Base-by-base conservation (phyloP, 768 basidiomycete genomes). In the Serendipita indica region DNA sequence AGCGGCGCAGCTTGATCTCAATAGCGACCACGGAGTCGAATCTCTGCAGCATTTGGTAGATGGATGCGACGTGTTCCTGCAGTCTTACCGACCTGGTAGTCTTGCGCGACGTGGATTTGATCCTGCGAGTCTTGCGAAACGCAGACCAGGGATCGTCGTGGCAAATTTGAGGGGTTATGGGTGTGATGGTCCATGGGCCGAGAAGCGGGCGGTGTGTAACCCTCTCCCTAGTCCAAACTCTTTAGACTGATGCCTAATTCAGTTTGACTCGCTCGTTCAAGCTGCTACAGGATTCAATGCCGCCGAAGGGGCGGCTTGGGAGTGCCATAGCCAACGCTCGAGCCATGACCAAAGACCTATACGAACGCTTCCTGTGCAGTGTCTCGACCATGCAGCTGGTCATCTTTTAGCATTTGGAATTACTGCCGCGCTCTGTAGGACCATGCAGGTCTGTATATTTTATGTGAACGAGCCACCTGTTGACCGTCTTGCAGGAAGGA, bases 261-360 rank as follows among this genome's bases (percentile, higher is more conserved):
- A 81, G 80, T 83, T 82, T 59, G 81, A 84, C 63, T 82, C 81
- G 0, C 70, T 83, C 2, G 78, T 82, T 0, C 81, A 84, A 68
- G 81, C 78, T 0, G 79, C 79, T 1, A 75, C 74, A 0, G 82
- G 81, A 0, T 78, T 81, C 66, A 82, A 81, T 57, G 64, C 69
- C n/a, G 76, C 77, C 4, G 82, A 84, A 68, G 79, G 72, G 2
- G 68, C 73, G 54, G 77, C 77, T 1, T 78, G 73, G 61, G 57
- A 39, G 1, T n/a, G n/a, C n/a, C 60, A 28, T 59, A 2, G 68
- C 67, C 2, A 57, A 58, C 3, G 39, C 7, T 22, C 58, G 32
- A 6, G 49, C 57, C 1, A 39, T 61, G 7, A 66, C 69, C 16
- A 61, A 63, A 14, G 20, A 6, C 30, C n/a, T n/a, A 27, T 37